These are phyloP conservation scores for Mycena venus DNA, from an alignment of 768 basidiomycete species.

Conservation along the genomic window DNA sequence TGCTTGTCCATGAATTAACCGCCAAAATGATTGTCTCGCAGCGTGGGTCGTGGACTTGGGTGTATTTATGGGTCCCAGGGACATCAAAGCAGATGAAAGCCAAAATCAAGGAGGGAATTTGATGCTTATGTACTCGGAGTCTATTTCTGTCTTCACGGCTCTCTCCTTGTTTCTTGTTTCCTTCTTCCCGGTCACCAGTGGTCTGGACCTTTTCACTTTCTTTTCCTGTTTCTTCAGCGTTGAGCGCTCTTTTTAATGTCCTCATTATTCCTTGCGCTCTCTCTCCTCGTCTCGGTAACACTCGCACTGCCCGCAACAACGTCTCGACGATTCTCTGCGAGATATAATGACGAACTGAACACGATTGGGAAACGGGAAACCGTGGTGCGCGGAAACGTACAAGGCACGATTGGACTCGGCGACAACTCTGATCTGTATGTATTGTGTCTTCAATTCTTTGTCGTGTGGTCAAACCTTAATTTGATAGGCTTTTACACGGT, in stretches of 20 bases:
- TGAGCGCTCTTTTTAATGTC: constrained; percentile 41
- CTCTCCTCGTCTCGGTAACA: constrained; percentile 31
- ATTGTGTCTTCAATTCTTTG: background rate
- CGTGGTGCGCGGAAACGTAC: too few species aligned
- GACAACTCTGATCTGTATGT: constrained; percentile 36
- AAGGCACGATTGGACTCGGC: constrained; percentile 51
- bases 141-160: background rate
- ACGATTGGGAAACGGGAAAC: constrained; percentile 37
- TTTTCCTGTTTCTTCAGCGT: constrained; percentile 38
- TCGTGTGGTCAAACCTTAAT: background rate
- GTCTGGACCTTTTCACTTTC: constrained; percentile 33
- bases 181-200: constrained; percentile 16
- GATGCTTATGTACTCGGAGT: background rate
- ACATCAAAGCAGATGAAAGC: background rate
- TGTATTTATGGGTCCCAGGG: constrained; percentile 12
- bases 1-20: too few species aligned
- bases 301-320: constrained; percentile 39
- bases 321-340: constrained; percentile 36
- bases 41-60: background rate
- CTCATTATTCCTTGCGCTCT: constrained; percentile 32
- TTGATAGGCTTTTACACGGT: constrained; percentile 55
- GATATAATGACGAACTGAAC: constrained; percentile 28
- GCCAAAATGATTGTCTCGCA: background rate
- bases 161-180: constrained; percentile 5
- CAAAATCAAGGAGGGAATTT: background rate